Evolutionary conservation across 2,329 filamentous ascomycete genomes (phyloP), one percentile per base, ranked within the genome.

Genomic region (Penicillium sclerotigenum): DNA sequence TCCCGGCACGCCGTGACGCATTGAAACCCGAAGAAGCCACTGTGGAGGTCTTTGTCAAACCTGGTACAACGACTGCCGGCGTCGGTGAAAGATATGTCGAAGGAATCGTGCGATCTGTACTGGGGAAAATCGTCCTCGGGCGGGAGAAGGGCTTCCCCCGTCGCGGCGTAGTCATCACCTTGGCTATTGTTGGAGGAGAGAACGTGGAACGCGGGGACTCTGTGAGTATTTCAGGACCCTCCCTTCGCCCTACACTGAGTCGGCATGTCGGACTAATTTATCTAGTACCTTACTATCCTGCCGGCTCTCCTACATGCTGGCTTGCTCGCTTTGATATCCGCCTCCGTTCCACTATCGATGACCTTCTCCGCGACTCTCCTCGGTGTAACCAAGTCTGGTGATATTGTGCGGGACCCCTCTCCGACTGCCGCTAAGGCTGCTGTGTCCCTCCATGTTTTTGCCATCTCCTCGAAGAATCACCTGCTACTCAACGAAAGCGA

Each of bases 21-120:
- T 91, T 97, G 73, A 85, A 94, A 63, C 89, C 94, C 8, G 92
- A 96, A 74, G 91, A 97, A 77, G 91, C 93, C 28, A 85, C 88
- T 47, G 81, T 99, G 62, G 94, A 97, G 75, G 90, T 99, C 56
- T 86, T 93, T 71, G 84, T 99, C 62, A 86, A 94, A 72, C 93
- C 93, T 47, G 87, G 89, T 34, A 86, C 88, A 61, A 92, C 92
- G 16, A 87, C 94, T 43, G 91, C 89, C 79, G 88, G 91, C 87
- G 88, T 88, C 18, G 83, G 87, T 59, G 89, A 92, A 74, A 83
- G 91, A 65, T 90, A 96, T 74, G 84, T 96, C 24, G 92, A 97
- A 76, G 85, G 70, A 4, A 70, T 78, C 36, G 47, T 79, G 41
- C 72, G 68, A 31, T 66, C 63, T 41, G 64, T 76, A 43, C 59